Base-by-base conservation (phyloP, 1,284 basidiomycete species). In the Sparassis latifolia region DNA sequence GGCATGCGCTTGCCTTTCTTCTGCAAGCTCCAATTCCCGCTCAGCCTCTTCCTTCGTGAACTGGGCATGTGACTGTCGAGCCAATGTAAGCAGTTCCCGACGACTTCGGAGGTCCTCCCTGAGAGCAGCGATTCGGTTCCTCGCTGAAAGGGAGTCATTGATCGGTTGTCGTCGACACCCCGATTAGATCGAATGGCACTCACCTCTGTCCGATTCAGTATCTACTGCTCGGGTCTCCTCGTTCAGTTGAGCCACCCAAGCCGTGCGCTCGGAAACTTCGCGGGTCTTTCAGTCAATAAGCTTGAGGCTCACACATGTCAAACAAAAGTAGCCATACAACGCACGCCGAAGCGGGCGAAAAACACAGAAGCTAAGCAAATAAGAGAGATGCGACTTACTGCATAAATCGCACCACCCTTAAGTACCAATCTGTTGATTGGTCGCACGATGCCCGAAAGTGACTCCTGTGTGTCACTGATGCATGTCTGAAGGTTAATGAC, bases 401-500 rank as follows among this genome's bases (percentile, higher is more conserved):
- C 47, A 31, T 49, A 45, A 44, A 37, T 45, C 9, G 53, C 47
- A 6, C 57, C 56, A 44, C 61, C 57, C 31, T 58, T 52, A 67
- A 78, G 63, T 65, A 89, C 79, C 58, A 78, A 65, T 35, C 62
- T 61, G 61, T 89, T 78, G 35, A 87, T 79, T 52, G 77, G 76
- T 27, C 58, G 62, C 12, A 82, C 68, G 28, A 87, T 69, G 38
- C 80, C 72, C 28, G 62, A 68, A 2, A 91, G 72, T 5, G 80
- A 84, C 39, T 68, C 66, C 58, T 82, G 69, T n/a, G 81, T 84
- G 58, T 91, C 89, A 33, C 72, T 61, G 48, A 92, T 79, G 47
- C 77, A 78, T 28, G 80, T 72, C 59, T 91, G 87, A 33, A 90
- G 64, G 48, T 78, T 82, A 39, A 82, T 82, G 31, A 92, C 70